phyloP scores from a whole-genome alignment of 2,329 filamentous ascomycete species.

The Phialophora expanda region DNA sequence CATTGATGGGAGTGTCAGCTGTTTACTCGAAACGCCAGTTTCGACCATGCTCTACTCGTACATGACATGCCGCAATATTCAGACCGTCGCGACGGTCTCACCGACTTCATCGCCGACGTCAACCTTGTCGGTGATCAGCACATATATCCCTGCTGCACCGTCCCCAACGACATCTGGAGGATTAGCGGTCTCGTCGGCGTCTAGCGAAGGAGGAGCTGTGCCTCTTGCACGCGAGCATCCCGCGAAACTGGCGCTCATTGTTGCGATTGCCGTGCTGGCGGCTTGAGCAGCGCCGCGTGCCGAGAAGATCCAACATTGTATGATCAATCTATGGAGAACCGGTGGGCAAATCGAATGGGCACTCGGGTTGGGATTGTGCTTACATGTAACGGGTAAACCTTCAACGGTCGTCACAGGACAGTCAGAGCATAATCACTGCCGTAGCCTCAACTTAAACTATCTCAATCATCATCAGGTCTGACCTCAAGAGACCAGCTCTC shows the following conservation, averaged over 20 bases:
- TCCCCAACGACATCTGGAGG: not conserved
- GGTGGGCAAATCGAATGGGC: not conserved
- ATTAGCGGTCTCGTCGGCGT: not conserved
- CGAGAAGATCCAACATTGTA: not conserved
- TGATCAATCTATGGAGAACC: not conserved
- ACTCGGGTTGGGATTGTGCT: not conserved
- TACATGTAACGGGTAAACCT: not conserved
- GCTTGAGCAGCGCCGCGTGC: not conserved
- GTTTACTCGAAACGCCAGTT: not conserved
- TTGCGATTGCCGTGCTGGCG: not conserved
- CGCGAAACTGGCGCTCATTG: not conserved
- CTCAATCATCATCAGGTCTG: too few species aligned
- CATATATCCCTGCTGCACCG: not conserved
- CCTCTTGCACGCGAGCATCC: not conserved
- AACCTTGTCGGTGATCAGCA: not conserved
- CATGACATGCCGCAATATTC: not conserved
- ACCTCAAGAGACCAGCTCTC: too few species aligned
- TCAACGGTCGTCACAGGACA: not conserved
- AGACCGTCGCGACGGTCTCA: not conserved
- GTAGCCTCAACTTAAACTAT: too few species aligned
- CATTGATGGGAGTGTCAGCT: not conserved
- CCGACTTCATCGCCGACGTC: not conserved
- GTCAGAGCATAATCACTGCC: not conserved
- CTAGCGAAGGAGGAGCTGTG: not conserved
- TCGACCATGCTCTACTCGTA: not conserved